Conservation (phyloP, 305 asterid genomes). For the Solanum hybrid region DNA sequence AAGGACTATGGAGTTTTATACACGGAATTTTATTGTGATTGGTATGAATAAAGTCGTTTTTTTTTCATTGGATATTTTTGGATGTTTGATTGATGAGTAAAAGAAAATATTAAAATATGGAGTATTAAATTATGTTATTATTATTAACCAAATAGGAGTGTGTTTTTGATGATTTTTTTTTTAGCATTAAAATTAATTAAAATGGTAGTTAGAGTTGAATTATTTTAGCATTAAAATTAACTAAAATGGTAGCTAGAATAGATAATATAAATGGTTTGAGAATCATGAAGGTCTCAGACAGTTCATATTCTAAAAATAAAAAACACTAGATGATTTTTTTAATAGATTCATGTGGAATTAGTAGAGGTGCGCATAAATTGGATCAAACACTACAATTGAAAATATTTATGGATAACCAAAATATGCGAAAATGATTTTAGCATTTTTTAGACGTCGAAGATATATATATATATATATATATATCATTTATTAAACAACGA, state of each 20-base stretch:
- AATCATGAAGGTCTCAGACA: accelerated
- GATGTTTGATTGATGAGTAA: neutral
- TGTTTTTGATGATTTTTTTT: neutral
- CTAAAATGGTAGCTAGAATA: neutral
- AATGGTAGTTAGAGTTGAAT: neutral
- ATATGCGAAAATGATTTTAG: neutral
- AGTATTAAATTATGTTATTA: neutral
- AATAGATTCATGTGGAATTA: neutral
- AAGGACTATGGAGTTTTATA: neutral
- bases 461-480: no score
- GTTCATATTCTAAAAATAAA: neutral
- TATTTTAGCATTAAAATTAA: neutral
- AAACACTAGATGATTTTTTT: neutral
- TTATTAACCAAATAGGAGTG: neutral
- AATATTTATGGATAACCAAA: neutral
- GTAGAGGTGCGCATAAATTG: neutral
- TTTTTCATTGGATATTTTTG: neutral
- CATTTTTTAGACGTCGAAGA: neutral
- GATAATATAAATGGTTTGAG: neutral
- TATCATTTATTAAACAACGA: neutral
- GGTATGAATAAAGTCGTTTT: neutral
- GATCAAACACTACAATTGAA: neutral
- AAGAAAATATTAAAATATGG: neutral
- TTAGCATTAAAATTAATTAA: neutral
- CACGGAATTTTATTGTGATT: neutral